Evolutionary conservation across 768 basidiomycete species (phyloP).

Genomic region (Mycena kentingensis): DNA sequence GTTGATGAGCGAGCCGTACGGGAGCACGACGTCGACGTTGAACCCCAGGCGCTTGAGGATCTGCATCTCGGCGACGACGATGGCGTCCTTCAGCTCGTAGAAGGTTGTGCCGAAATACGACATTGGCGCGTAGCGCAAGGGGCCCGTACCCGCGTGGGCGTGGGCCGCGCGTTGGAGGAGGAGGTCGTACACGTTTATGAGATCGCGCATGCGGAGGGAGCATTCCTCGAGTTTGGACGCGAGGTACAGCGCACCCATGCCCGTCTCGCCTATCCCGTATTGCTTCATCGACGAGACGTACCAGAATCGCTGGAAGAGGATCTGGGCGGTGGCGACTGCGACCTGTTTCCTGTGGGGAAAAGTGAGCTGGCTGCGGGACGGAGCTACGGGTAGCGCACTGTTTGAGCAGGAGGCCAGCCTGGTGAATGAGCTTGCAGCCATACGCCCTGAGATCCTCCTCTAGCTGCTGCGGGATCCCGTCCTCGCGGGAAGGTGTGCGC

Average conservation of each 20-base stretch:
- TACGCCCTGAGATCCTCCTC: conserved; percentile 89
- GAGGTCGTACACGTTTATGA: conserved; percentile 92
- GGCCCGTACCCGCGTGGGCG: conserved; percentile 35
- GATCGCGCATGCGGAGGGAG: conserved; percentile 86
- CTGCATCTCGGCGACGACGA: conserved; percentile 97
- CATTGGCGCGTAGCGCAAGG: conserved; percentile 80
- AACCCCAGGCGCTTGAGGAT: conserved; percentile 94
- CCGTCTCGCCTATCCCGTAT: conserved; percentile 88
- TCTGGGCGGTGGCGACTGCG: conserved; percentile 94
- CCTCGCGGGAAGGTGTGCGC: conserved; percentile 76
- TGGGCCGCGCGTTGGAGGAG: conserved; percentile 76
- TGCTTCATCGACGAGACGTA: conserved; percentile 93
- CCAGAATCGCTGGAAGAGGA: conserved; percentile 96
- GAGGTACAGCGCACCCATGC: conserved; percentile 86
- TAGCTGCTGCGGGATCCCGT: conserved; percentile 77
- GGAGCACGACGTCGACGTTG: conserved; percentile 89
- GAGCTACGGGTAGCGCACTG: conserved; percentile 57
- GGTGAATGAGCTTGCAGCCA: conserved; percentile 93
- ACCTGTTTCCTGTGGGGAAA: conserved; percentile 77
- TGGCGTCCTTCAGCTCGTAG: conserved; percentile 91
- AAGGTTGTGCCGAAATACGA: conserved; percentile 87
- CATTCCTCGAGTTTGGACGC: conserved; percentile 93
- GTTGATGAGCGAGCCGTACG: conserved; percentile 93
- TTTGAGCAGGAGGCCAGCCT: conserved; percentile 88
- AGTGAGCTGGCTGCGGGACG: conserved; percentile 1